phyloP scores from a whole-genome alignment of 106 monocot genomes.

The Narthecium ossifragum region DNA sequence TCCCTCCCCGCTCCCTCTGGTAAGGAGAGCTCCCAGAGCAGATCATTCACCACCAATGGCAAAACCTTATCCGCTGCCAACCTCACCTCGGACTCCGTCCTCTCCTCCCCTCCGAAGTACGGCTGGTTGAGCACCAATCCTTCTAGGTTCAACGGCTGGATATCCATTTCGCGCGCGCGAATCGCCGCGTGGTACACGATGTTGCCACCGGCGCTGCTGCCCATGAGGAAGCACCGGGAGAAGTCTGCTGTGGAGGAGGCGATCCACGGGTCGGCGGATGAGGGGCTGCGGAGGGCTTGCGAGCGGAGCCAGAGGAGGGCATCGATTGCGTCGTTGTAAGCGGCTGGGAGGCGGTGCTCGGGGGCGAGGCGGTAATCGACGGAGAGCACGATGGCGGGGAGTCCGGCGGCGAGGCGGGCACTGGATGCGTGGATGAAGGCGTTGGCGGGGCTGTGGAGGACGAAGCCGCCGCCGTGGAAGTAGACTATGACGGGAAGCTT shows the following conservation, averaged over 20 bases:
- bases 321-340: constrained; percentile 6
- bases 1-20: constrained; percentile 24
- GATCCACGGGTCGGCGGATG: not conserved
- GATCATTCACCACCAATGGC: constrained; percentile 23
- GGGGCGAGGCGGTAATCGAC: constrained; percentile 14
- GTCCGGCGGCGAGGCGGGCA: not conserved
- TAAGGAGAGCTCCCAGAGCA: constrained; percentile 39
- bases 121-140: constrained; percentile 3
- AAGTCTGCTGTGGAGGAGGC: not conserved
- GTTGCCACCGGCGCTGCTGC: constrained; percentile 14
- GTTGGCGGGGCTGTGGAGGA: constrained; percentile 14
- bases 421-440: not conserved
- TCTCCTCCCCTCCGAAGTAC: constrained; percentile 3
- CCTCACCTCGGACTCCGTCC: constrained; percentile 22
- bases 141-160: not conserved
- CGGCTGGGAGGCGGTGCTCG: constrained; percentile 12
- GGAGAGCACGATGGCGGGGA: constrained; percentile 10
- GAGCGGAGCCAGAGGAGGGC: constrained; percentile 6
- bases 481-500: constrained; percentile 12
- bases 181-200: constrained; percentile 3
- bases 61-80: constrained; percentile 23
- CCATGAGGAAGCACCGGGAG: constrained; percentile 13
- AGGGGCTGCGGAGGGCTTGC: not conserved
- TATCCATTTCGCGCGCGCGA: not conserved
- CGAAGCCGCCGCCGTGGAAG: constrained; percentile 26